Base-by-base conservation (phyloP, 2,329 filamentous ascomycete genomes). In the Parafenestella ontariensis region DNA sequence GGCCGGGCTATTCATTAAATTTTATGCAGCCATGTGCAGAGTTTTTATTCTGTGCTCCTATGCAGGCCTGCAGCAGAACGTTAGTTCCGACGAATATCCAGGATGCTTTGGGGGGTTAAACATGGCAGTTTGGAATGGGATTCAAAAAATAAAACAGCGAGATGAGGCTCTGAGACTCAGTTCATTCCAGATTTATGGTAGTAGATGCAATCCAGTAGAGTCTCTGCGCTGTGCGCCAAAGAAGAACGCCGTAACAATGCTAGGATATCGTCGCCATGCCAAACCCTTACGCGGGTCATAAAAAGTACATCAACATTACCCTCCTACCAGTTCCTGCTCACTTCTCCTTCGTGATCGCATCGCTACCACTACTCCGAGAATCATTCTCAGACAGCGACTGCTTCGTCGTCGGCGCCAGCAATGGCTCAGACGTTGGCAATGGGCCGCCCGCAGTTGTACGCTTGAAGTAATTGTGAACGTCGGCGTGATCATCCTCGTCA, bases 401-500 rank as follows among this genome's bases (percentile, higher is more conserved):
- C 49, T 70, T 64, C 26, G 5, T 26, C 24, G 50, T 40, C 15
- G 60, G 55, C 48, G 46, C 62, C 62, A 52, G 61, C 56, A 58
- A 54, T 37, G 39, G 67, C 63, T 45, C 65, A 52, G 49, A 59
- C 46, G 34, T 56, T n/a, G n/a, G n/a, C 0, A 44, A 40, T 5
- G 54, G 41, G 3, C 46, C 46, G 7, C 61, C 59, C 23, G 56
- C 48, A 5, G 64, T 68, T 6, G 66, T 69, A 20, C 64, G 62
- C 64, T 64, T 67, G 46, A 75, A 74, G 61, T 72, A 74, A 29
- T 68, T 70, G 56, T 73, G 69, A 21, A 76, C 62, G 43, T 72
- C 69, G n/a, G 62, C 48, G 18, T 58, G 49, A 13, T 66, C 68
- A 40, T 71, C 63, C 24, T 74, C 71, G n/a, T 72, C 68, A n/a